These are phyloP conservation scores for Metschnikowia matae DNA, from an alignment of 805 yeast species.

Conservation along the genomic window DNA sequence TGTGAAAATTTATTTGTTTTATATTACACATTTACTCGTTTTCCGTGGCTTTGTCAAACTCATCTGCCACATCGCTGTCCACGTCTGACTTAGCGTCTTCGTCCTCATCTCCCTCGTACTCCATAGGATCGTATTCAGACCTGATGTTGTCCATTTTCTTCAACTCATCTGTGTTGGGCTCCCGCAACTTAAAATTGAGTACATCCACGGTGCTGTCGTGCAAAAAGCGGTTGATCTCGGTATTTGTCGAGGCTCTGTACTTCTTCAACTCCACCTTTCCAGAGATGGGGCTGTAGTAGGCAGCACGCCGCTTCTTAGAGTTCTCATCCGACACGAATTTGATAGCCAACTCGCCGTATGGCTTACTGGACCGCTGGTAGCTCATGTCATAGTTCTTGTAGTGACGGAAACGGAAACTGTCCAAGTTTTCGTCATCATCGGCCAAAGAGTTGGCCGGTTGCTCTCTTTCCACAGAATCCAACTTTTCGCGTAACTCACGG, in stretches of 20 bases:
- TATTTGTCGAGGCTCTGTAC: slow-evolving; percentile 65
- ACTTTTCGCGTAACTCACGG: slow-evolving; percentile 21
- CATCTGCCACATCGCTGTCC: slow-evolving; percentile 22
- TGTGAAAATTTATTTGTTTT: neutral
- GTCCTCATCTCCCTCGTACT: slow-evolving; percentile 61
- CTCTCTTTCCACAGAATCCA: slow-evolving; percentile 41
- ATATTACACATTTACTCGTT: slow-evolving; percentile 17
- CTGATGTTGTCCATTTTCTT: slow-evolving; percentile 63
- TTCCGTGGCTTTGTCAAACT: slow-evolving; percentile 16
- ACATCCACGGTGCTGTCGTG: slow-evolving; percentile 57
- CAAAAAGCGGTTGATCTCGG: slow-evolving; percentile 50
- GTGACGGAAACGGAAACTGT: slow-evolving; percentile 55
- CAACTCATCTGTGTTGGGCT: slow-evolving; percentile 67
- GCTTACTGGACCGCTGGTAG: slow-evolving; percentile 41
- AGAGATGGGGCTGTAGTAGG: slow-evolving; percentile 71
- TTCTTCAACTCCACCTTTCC: slow-evolving; percentile 81
- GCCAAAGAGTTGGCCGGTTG: slow-evolving; percentile 38
- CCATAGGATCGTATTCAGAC: slow-evolving; percentile 74
- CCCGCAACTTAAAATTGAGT: slow-evolving; percentile 60
- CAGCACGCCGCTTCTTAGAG: slow-evolving; percentile 47
- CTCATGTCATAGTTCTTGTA: slow-evolving; percentile 79
- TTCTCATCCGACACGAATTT: slow-evolving; percentile 44
- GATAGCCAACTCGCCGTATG: slow-evolving; percentile 64
- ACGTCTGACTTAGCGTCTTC: slow-evolving; percentile 30
- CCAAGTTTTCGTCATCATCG: slow-evolving; percentile 41